Evolutionary conservation across 768 basidiomycete genomes (phyloP).

Genomic region (Rhodosporidiobolus odoratus): DNA sequence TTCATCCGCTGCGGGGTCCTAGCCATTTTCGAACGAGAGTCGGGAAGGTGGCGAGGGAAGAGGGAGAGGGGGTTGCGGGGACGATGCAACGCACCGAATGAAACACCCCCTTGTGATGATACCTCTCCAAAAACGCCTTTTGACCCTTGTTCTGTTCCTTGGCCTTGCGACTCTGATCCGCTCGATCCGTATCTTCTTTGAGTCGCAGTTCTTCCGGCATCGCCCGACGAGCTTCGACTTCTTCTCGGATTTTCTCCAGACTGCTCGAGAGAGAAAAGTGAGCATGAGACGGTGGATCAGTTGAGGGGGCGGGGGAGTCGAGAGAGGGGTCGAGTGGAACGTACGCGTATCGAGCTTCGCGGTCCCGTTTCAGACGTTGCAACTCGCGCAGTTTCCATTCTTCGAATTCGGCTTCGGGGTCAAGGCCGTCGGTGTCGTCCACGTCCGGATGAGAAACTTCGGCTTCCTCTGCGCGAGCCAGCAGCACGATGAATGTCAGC

Average conservation of each 20-base stretch:
- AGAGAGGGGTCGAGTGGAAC: not conserved
- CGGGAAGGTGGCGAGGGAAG: not conserved
- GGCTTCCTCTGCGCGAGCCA: conserved; percentile 67
- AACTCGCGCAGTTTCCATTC: conserved; percentile 93
- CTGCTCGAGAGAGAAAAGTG: conserved; percentile 21
- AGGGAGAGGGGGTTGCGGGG: no score
- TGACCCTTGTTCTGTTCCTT: conserved; percentile 54
- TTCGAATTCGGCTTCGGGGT: conserved; percentile 85
- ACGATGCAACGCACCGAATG: conserved; percentile 83
- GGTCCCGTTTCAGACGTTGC: conserved; percentile 85
- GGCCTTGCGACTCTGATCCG: conserved; percentile 71
- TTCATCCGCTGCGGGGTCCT: no score
- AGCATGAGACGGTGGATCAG: not conserved
- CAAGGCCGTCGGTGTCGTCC: conserved; percentile 90
- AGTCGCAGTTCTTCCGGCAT: conserved; percentile 88
- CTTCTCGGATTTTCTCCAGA: conserved; percentile 78
- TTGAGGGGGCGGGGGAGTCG: not conserved
- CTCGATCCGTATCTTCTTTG: conserved; percentile 83
- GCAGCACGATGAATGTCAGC: not conserved
- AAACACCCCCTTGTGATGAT: conserved; percentile 99
- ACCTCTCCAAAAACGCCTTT: conserved; percentile 80
- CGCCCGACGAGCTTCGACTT: conserved; percentile 82
- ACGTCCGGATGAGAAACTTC: conserved; percentile 76
- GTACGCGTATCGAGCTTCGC: conserved; percentile 67
- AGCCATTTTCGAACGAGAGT: not conserved